Evolutionary conservation across 306 rosid genomes (phyloP), one percentile per base, ranked within the genome.

Genomic region (Ormosia emarginata): DNA sequence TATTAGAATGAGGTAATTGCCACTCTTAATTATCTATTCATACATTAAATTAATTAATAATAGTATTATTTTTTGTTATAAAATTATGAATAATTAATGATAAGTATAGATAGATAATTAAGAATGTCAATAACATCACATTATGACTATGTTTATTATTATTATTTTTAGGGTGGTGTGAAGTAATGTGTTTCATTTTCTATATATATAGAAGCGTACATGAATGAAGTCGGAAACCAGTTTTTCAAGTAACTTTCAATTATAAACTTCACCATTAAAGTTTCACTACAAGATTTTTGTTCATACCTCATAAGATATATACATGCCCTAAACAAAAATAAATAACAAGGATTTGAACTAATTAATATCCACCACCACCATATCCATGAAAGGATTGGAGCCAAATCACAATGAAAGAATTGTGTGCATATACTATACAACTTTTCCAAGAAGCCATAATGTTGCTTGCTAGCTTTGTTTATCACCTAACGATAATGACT

Each of bases 401-500:
- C 18, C 79, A 77, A 70, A 77, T 64, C 34, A 72, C 4, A 74
- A 15, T 9, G 41, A 79, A 66, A 55, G 46, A 77, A 62, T 24
- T 24, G 53, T 69, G 32, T 74, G 53, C 61, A 33, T 29, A 55
- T 6, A 64, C 68, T 78, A 33, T 71, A 74, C 82, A 82, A 37
- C 65, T 74, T 82, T 79, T 82, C n/a, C 9, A n/a, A 2, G 59
- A 75, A 79, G 66, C 50, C 67, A 78, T 50, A 52, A 75, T 86
- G 78, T 79, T 84, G 84, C 84, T 79, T 79, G 68, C 62, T 75
- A 40, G n/a, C 75, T 68, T 57, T 80, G 67, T 67, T 76, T 67
- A 79, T 68, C 81, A 80, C 79, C 79, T 75, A 80, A 64, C 65
- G 75, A 75, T 41, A 50, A 50, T 34, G 82, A 84, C 87, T 77